Percentiles rank a stretch among this genome's conserved stretches.
Evolutionary conservation across 352 stramenopile species (phyloP).

Genomic region (Pythium plurisporium): DNA sequence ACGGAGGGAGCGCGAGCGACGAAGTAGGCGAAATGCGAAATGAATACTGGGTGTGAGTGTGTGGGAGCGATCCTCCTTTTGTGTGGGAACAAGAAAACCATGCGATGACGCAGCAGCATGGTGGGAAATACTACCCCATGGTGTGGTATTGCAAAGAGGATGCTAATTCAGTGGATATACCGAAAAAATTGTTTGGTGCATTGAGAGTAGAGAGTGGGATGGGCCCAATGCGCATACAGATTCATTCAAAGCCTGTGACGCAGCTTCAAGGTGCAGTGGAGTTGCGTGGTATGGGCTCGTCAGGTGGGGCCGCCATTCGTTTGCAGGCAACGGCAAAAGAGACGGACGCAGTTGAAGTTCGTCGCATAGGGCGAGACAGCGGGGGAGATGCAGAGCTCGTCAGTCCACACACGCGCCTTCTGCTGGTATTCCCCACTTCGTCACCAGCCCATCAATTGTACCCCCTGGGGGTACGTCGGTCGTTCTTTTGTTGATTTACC

Average conservation of each 20-base stretch:
- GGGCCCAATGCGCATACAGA: conserved; percentile 17
- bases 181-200: background rate
- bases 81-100: background rate
- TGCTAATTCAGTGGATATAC: background rate
- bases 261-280: conserved; percentile 16
- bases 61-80: no score
- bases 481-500: no score
- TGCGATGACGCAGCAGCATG: background rate
- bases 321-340: conserved; percentile 5
- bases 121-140: background rate
- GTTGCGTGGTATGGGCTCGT: background rate
- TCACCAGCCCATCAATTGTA: background rate
- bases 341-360: conserved; percentile 13
- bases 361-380: background rate
- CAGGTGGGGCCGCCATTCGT: conserved; percentile 1
- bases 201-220: background rate
- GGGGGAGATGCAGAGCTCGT: no score
- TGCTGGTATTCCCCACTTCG: background rate
- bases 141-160: background rate
- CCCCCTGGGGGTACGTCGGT: no score
- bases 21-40: conserved; percentile 3
- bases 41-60: background rate
- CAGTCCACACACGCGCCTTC: background rate
- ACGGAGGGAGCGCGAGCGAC: background rate
- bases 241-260: background rate